Base-by-base conservation (phyloP, 164 flowering plant species). In the Berberis thunbergii region DNA sequence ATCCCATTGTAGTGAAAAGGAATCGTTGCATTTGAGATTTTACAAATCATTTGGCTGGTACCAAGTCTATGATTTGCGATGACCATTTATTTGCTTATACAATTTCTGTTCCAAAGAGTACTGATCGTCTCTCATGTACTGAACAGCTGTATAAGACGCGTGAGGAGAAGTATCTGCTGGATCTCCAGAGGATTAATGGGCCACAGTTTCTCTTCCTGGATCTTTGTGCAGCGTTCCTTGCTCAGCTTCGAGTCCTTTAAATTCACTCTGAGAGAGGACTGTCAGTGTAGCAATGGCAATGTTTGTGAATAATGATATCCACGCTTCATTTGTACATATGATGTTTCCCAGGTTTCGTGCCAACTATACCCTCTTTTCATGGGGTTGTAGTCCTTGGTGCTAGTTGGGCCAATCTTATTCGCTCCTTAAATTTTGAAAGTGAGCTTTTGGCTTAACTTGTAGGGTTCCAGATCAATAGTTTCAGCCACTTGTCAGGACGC, bases 141-240 rank as follows among this genome's bases (percentile, higher is more conserved):
- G n/a, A 10, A 11, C 61, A 70, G 73, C 69, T 70, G 7, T 70
- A 65, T 58, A 70, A 70, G 68, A 65, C 73, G 55, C 69, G 68
- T 1, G 73, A 70, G 49, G 73, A 70, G n/a, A 70, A 70, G 57
- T 70, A 70, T 48, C 61, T 70, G 43, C 73, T 70, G 61, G 73
- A 70, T 61, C 65, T 70, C 43, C 73, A 70, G 61, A 70, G 73
- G 43, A 45, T 70, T 12, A 70, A 39, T 61, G 73, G 73, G 11
- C 73, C 73, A 9, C 73, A 70, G 57, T 70, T 61, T 43, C 62
- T 65, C 26, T 70, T 70, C 69, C 57, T 70, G 45, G 69, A 70
- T 61, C 62, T 70, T 13, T 70, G 73, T 56, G 69, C 73, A 10
- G 68, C 73, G 42, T 70, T 70, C 73, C 73, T 70, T 60, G 69